Conservation (phyloP, 2,329 filamentous ascomycete genomes). For the Ceratocystis huliohia region DNA sequence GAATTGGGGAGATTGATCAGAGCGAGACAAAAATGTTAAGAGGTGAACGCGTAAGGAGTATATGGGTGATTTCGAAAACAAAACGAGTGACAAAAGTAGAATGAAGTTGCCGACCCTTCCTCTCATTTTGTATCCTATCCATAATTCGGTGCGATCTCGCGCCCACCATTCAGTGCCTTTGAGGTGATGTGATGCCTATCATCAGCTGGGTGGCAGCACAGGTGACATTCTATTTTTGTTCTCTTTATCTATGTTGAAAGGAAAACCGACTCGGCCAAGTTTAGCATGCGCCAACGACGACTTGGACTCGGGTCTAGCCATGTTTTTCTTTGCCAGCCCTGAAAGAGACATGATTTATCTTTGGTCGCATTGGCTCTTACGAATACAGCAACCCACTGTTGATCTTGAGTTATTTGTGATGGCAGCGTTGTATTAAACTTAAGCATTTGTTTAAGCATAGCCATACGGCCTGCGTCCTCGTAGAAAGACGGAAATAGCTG, state of each 20-base stretch:
- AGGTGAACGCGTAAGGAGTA: not conserved
- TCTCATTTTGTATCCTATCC: not conserved
- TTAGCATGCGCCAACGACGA: not conserved
- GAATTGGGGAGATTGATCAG: not conserved
- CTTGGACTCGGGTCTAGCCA: not conserved
- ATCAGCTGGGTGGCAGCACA: not conserved
- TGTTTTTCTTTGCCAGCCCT: not conserved
- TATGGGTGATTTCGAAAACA: not conserved
- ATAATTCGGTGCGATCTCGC: not conserved
- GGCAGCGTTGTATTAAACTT: no score
- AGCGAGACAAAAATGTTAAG: not conserved
- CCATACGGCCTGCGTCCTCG: no score
- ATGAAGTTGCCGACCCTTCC: not conserved
- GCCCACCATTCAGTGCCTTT: not conserved
- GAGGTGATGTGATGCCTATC: not conserved
- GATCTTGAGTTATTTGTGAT: not conserved
- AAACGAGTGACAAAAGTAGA: not conserved
- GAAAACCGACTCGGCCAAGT: not conserved
- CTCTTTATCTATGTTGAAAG: not conserved
- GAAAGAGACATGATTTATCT: constrained; percentile 6
- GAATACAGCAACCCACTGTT: not conserved
- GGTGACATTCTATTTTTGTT: not conserved
- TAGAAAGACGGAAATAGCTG: no score
- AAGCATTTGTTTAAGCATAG: no score
- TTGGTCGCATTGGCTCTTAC: not conserved